Percentiles rank a stretch among this genome's conserved stretches.
Evolutionary conservation across 2,329 filamentous ascomycete genomes (phyloP).

Genomic region (Colletotrichum australisinense): DNA sequence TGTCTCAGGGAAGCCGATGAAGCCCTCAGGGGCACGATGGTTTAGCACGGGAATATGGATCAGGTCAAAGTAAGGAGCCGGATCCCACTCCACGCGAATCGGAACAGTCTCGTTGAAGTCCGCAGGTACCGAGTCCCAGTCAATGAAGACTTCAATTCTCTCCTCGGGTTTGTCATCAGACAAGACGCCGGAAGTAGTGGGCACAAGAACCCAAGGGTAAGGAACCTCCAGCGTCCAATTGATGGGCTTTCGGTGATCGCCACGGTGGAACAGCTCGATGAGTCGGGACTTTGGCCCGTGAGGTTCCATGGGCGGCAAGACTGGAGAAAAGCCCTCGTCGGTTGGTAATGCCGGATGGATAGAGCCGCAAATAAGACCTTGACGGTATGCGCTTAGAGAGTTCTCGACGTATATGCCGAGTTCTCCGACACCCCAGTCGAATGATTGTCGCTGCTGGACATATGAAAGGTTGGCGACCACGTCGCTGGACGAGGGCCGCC

Average conservation of each 20-base stretch:
- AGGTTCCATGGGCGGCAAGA: constrained; percentile 56
- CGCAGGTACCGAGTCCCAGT: constrained; percentile 54
- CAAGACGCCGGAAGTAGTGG: constrained; percentile 15
- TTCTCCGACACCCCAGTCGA: constrained; percentile 50
- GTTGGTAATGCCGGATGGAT: constrained; percentile 47
- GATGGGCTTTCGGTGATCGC: constrained; percentile 45
- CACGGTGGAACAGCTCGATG: constrained; percentile 61
- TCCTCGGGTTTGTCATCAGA: constrained; percentile 40
- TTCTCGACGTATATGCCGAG: constrained; percentile 64
- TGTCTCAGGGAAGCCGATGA: constrained; percentile 37
- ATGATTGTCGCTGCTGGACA: constrained; percentile 52
- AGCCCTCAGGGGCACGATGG: constrained; percentile 15
- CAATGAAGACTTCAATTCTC: constrained; percentile 56
- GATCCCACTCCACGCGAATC: constrained; percentile 11
- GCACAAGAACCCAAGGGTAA: constrained; percentile 27
- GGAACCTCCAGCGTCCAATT: constrained; percentile 31
- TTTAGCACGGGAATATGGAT: constrained; percentile 33
- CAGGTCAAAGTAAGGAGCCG: constrained; percentile 28
- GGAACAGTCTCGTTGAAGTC: constrained; percentile 39
- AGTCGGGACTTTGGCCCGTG: constrained; percentile 56
- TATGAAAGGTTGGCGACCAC: constrained; percentile 60
- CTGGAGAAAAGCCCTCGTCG: constrained; percentile 51
- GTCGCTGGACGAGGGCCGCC: constrained; percentile 55
- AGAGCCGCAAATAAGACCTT: constrained; percentile 66
- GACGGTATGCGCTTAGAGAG: constrained; percentile 63